phyloP scores from a whole-genome alignment of 73 alveolate species.

The Blepharisma japonicum region DNA sequence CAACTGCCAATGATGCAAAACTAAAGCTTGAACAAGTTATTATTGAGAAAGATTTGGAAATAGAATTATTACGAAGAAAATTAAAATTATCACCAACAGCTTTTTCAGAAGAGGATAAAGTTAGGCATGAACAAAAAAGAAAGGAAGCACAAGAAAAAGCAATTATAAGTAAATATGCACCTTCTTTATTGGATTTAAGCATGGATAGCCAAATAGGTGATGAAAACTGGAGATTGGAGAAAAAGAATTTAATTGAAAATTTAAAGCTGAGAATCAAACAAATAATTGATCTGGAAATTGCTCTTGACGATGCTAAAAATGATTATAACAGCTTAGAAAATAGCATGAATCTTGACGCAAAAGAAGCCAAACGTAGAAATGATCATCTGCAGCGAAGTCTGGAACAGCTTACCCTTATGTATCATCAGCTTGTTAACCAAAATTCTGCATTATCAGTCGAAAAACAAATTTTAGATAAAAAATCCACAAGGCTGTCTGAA shows the following conservation, averaged over 20 bases:
- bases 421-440: slow-evolving; percentile 74
- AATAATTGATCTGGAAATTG: slow-evolving; percentile 55
- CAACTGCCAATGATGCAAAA: too few relatives aligned
- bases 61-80: too few relatives aligned
- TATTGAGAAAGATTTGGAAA: too few relatives aligned
- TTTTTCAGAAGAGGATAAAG: too few relatives aligned
- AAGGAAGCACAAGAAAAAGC: too few relatives aligned
- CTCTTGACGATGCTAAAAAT: slow-evolving; percentile 55
- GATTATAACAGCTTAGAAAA: slow-evolving; percentile 49
- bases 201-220: too few relatives aligned
- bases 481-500: slow-evolving; percentile 69
- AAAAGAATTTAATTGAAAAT: slow-evolving; percentile 40
- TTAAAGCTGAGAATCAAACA: slow-evolving; percentile 51
- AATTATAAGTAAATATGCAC: too few relatives aligned
- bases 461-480: slow-evolving; percentile 73
- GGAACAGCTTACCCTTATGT: slow-evolving; percentile 80
- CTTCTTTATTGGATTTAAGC: too few relatives aligned
- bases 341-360: slow-evolving; percentile 59
- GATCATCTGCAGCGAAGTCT: slow-evolving; percentile 63
- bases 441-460: slow-evolving; percentile 77
- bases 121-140: too few relatives aligned
- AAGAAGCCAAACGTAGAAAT: slow-evolving; percentile 59
- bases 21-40: too few relatives aligned
- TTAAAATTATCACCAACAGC: too few relatives aligned
- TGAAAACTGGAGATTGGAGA: slow-evolving; percentile 39